These are phyloP conservation scores for Physcomitrellopsis africana DNA, from an alignment of 225 moss, liverwort and hornwort species.

Conservation along the genomic window DNA sequence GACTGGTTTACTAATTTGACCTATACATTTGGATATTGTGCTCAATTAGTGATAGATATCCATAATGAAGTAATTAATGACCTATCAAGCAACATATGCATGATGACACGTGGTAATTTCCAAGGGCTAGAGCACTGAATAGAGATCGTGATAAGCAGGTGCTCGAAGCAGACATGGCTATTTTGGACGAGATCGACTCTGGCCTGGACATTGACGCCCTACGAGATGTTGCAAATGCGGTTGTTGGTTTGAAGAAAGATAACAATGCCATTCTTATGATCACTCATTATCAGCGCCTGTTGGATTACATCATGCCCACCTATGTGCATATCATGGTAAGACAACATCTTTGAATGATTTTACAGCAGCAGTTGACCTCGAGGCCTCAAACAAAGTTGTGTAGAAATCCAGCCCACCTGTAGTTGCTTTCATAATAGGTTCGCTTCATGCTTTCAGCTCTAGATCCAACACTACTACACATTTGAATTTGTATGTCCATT, in stretches of 20 bases:
- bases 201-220: constrained; percentile 78
- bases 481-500: not conserved
- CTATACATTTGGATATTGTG: not conserved
- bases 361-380: not conserved
- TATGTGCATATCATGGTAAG: constrained; percentile 77
- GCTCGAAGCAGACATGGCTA: constrained; percentile 76
- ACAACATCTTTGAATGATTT: not conserved
- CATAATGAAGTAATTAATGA: too few species aligned
- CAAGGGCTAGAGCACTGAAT: too few species aligned
- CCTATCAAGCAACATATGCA: too few species aligned
- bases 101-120: too few species aligned
- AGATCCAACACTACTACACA: not conserved
- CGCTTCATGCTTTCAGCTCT: too few species aligned
- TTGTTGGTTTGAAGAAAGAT: constrained; percentile 58
- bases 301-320: constrained; percentile 71
- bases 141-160: constrained; percentile 44
- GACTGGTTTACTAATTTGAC: not conserved
- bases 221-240: constrained; percentile 69
- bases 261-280: constrained; percentile 76
- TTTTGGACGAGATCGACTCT: constrained; percentile 79
- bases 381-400: not conserved
- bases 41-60: too few species aligned
- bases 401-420: not conserved
- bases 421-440: not conserved
- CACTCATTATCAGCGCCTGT: constrained; percentile 76